phyloP scores from a whole-genome alignment of 345 rosid genomes.

The Gossypium ekmanianum region DNA sequence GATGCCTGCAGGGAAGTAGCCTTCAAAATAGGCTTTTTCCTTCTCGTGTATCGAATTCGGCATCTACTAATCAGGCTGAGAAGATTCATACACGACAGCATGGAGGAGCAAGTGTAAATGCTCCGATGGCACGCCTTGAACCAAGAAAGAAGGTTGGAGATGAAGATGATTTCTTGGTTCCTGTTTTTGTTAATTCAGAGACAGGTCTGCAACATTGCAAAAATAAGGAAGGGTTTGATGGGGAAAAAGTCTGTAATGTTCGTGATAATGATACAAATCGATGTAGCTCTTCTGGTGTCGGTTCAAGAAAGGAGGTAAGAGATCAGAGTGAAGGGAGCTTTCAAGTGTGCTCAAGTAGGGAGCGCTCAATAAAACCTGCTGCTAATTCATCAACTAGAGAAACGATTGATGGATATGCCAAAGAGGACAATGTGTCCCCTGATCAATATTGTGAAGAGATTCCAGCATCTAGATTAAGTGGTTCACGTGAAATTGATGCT shows the following conservation, averaged over 20 bases:
- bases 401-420: slow-evolving; percentile 17
- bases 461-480: slow-evolving; percentile 24
- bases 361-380: slow-evolving; percentile 22
- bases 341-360: slow-evolving; percentile 24
- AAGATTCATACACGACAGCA: slow-evolving; percentile 27
- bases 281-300: slow-evolving; percentile 21
- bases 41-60: slow-evolving; percentile 35
- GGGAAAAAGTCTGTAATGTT: slow-evolving; percentile 29
- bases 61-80: slow-evolving; percentile 31
- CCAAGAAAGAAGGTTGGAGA: slow-evolving; percentile 48
- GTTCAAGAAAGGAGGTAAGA: slow-evolving; percentile 28
- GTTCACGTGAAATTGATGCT: slow-evolving; percentile 27
- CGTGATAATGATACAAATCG: slow-evolving; percentile 17
- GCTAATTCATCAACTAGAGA: slow-evolving; percentile 17
- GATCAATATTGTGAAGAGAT: slow-evolving; percentile 26
- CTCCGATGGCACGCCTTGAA: slow-evolving; percentile 27
- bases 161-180: slow-evolving; percentile 79
- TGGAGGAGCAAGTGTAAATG: slow-evolving; percentile 32
- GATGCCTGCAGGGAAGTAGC: slow-evolving; percentile 40
- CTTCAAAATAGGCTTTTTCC: slow-evolving; percentile 35
- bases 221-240: slow-evolving; percentile 27
- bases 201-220: slow-evolving; percentile 24
- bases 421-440: slow-evolving; percentile 19
- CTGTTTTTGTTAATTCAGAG: slow-evolving; percentile 51
- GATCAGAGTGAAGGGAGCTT: slow-evolving; percentile 27